phyloP scores from a whole-genome alignment of 805 yeast genomes.

The Candida manassasensis region DNA sequence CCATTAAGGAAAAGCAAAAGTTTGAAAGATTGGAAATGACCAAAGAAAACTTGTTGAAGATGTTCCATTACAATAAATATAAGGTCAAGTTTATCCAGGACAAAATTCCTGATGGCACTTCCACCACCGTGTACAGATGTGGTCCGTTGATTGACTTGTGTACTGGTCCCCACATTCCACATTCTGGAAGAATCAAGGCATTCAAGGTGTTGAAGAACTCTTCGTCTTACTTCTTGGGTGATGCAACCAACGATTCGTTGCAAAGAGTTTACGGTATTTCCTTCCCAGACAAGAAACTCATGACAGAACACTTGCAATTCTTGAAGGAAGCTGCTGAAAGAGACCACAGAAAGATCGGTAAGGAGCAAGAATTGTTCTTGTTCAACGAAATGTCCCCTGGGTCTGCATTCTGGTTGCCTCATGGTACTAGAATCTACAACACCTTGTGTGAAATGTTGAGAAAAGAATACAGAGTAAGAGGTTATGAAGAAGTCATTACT shows the following conservation, averaged over 20 bases:
- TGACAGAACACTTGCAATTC: conserved; percentile 93
- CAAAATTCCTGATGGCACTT: conserved; percentile 92
- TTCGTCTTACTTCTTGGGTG: conserved; percentile 94
- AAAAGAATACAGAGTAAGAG: conserved; percentile 84
- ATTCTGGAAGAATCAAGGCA: conserved; percentile 94
- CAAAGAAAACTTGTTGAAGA: conserved; percentile 83
- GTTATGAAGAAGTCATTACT: conserved; percentile 96
- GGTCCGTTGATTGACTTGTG: conserved; percentile 96
- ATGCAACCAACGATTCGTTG: conserved; percentile 84
- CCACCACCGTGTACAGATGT: conserved; percentile 96
- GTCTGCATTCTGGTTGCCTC: conserved; percentile 97
- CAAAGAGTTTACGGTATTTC: conserved; percentile 98
- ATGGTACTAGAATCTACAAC: conserved; percentile 96
- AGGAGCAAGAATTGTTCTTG: conserved; percentile 90
- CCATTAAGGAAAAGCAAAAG: conserved; percentile 90
- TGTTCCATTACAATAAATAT: conserved; percentile 95
- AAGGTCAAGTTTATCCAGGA: conserved; percentile 81
- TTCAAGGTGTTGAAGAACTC: conserved; percentile 93
- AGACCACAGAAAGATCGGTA: conserved; percentile 95
- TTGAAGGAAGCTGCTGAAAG: conserved; percentile 94
- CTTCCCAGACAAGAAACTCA: conserved; percentile 94
- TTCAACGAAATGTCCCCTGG: conserved; percentile 98
- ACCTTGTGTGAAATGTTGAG: conserved; percentile 76
- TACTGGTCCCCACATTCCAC: conserved; percentile 96
- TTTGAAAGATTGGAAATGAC: conserved; percentile 90